These are phyloP conservation scores for Neoboletus subvelutipes DNA, from an alignment of 768 basidiomycete genomes.

Conservation along the genomic window DNA sequence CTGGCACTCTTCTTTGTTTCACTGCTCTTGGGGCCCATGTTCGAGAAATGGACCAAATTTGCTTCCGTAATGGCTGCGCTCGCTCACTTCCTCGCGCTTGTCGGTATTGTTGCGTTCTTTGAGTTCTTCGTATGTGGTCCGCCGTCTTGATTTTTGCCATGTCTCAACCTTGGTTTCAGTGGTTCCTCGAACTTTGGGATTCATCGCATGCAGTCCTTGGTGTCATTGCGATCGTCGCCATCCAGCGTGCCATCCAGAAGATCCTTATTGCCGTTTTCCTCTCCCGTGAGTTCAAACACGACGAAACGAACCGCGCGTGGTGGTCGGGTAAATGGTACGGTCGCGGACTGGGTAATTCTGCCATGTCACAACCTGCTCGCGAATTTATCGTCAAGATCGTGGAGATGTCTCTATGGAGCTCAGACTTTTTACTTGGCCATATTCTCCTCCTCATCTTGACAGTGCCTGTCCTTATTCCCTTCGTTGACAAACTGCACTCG, in stretches of 20 bases:
- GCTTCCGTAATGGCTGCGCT: constrained; percentile 90
- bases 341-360: constrained; percentile 85
- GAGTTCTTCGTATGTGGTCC: constrained; percentile 83
- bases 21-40: constrained; percentile 89
- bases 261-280: constrained; percentile 92
- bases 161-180: constrained; percentile 44
- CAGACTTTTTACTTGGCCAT: constrained; percentile 88
- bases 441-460: constrained; percentile 86
- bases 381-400: constrained; percentile 99
- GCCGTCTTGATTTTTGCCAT: constrained; percentile 33
- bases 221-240: constrained; percentile 81
- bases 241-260: constrained; percentile 93
- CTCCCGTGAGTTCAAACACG: constrained; percentile 96
- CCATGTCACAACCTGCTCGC: constrained; percentile 92
- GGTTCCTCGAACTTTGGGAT: constrained; percentile 97
- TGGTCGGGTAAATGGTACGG: constrained; percentile 99
- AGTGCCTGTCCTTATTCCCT: constrained; percentile 82
- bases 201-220: constrained; percentile 96
- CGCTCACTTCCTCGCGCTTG: constrained; percentile 77
- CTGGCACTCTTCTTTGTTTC: constrained; percentile 86
- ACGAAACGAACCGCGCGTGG: constrained; percentile 98
- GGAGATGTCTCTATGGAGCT: constrained; percentile 95
- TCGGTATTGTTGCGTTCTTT: constrained; percentile 88
- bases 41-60: constrained; percentile 82
- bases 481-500: constrained; percentile 85